phyloP scores from a whole-genome alignment of 1,139 yeast species.

The Diutina pseudorugosa region DNA sequence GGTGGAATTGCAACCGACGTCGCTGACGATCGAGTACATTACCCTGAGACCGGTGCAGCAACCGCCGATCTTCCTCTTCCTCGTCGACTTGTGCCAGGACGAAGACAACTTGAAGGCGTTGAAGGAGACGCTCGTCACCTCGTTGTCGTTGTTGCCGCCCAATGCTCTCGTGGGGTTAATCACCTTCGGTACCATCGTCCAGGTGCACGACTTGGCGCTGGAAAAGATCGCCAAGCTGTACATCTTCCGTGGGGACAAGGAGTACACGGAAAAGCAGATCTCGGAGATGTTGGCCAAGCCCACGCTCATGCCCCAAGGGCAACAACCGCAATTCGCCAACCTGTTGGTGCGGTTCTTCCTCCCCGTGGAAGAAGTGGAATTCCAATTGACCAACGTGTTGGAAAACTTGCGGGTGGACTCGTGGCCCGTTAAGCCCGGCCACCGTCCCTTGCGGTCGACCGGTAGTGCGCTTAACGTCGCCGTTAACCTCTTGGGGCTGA shows the following conservation, averaged over 20 bases:
- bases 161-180: conserved; percentile 86
- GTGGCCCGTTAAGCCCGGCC: conserved; percentile 85
- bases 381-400: conserved; percentile 68
- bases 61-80: conserved; percentile 89
- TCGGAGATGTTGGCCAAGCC: conserved; percentile 41
- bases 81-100: conserved; percentile 90
- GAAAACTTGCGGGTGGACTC: conserved; percentile 77
- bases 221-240: conserved; percentile 67
- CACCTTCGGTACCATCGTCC: conserved; percentile 91
- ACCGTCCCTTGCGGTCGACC: conserved; percentile 84
- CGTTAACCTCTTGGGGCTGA: conserved; percentile 65
- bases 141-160: conserved; percentile 80
- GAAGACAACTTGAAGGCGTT: conserved; percentile 83
- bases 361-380: conserved; percentile 80
- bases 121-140: conserved; percentile 74
- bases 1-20: conserved; percentile 62
- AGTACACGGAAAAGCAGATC: conserved; percentile 65
- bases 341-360: conserved; percentile 62
- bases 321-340: conserved; percentile 15
- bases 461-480: conserved; percentile 91
- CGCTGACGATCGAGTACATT: conserved; percentile 88
- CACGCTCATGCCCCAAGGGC: conserved; percentile 19
- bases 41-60: conserved; percentile 77
- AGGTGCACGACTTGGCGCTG: conserved; percentile 84
- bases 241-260: conserved; percentile 90